Evolutionary conservation across 208 protist genomes (phyloP).

Genomic region (Acanthamoeba culbertsoni): DNA sequence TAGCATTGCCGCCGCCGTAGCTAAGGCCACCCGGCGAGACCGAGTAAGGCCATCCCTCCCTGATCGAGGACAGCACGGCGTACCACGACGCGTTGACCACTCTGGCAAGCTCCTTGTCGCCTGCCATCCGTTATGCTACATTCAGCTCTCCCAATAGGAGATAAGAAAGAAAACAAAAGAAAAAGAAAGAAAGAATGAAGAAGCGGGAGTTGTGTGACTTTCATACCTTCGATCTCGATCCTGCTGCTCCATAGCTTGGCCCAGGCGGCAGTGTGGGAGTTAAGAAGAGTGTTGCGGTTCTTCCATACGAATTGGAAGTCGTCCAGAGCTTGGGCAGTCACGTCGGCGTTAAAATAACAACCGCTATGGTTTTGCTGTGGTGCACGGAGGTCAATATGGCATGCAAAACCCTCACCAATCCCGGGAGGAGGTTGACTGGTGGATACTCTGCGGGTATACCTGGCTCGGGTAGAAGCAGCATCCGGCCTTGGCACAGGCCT

Average conservation of each 20-base stretch:
- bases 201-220: neutral
- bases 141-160: too few species aligned
- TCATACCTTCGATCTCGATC: slow-evolving; percentile 32
- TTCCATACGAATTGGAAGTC: neutral
- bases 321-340: neutral
- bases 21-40: slow-evolving; percentile 49
- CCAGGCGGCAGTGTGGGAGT: slow-evolving; percentile 11
- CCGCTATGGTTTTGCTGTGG: slow-evolving; percentile 38
- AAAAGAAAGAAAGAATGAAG: neutral
- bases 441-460: too few species aligned
- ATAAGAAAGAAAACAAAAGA: neutral
- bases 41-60: slow-evolving; percentile 17
- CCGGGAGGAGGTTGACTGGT: neutral
- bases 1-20: slow-evolving; percentile 54
- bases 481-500: neutral
- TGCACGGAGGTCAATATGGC: neutral
- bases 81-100: slow-evolving; percentile 49
- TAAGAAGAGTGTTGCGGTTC: neutral
- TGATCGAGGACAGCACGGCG: slow-evolving; percentile 1
- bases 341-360: slow-evolving; percentile 33
- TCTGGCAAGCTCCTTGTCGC: neutral
- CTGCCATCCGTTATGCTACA: neutral
- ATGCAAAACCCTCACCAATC: neutral
- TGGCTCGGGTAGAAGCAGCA: slow-evolving; percentile 45
- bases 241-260: neutral